Evolutionary conservation across 2,329 filamentous ascomycete species (phyloP), one percentile per base, ranked within the genome.

Genomic region (Dactylellina leptospora): DNA sequence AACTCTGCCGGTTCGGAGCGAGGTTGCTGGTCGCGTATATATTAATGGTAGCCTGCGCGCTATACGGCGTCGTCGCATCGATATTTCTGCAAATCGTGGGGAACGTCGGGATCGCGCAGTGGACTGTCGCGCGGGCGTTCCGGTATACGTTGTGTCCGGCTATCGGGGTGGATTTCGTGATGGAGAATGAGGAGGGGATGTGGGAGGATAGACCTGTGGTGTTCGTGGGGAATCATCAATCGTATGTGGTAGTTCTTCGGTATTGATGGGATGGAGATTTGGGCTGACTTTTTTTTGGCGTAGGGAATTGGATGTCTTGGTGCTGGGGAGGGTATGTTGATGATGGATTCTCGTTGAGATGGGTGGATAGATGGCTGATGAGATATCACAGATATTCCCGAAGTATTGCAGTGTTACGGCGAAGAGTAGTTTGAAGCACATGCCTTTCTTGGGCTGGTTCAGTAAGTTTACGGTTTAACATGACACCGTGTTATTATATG

Each of bases 221-320:
- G 64, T 93, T 99, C 78, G 84, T 99, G 76, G 90, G 90, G 40
- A 97, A 97, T 81, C 95, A 99, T 82, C 95, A 99, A 84, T 92
- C 90, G 75, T 76, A 56, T 20, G 75, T 66, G 3, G 30, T 25
- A 2, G n/a, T 25, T 74, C 77, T 80, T 80, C 23, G 48, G 1
- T 55, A 13, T 60, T 33, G 30, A n/a, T 56, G 54, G 22, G 13
- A 51, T 8, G 47, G 2, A 36, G 51, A n/a, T n/a, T 9, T 22
- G 42, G 23, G 2, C 28, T 51, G 30, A 16, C 40, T 30, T 58
- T 27, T 50, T 27, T 64, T 64, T 53, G 22, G 20, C 18, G 33
- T 66, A 76, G 75, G 20, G 95, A 97, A 82, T 86, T 99, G 75
- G 95, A 99, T 79, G 90, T 99, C 40, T 85, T 96, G 70, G 90